phyloP scores from a whole-genome alignment of 768 basidiomycete species.

The Pisolithus orientalis region DNA sequence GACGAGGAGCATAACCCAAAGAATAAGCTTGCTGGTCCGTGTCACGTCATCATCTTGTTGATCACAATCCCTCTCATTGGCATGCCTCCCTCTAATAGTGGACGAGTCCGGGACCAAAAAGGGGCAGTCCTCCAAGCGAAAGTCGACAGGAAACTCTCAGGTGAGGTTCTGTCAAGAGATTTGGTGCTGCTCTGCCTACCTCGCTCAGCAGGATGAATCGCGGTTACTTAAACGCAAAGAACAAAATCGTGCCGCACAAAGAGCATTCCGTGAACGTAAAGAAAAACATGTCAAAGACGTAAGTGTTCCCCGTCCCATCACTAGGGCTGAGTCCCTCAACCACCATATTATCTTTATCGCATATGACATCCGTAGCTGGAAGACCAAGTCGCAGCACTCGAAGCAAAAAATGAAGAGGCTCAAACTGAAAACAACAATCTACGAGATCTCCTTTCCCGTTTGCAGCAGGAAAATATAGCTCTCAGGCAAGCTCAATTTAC shows the following conservation, averaged over 20 bases:
- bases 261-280: constrained; percentile 95
- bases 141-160: constrained; percentile 32
- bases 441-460: constrained; percentile 73
- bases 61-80: constrained; percentile 1
- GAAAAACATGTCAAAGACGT: constrained; percentile 98
- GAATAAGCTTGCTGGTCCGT: constrained; percentile 56
- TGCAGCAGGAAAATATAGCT: constrained; percentile 82
- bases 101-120: constrained; percentile 25
- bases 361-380: constrained; percentile 54
- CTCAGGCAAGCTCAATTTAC: constrained; percentile 83
- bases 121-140: constrained; percentile 28
- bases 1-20: constrained; percentile 64
- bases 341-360: neutral
- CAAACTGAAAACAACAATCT: constrained; percentile 83
- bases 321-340: neutral
- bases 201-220: constrained; percentile 51
- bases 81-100: constrained; percentile 6
- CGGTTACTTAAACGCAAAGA: constrained; percentile 87
- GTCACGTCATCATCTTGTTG: neutral
- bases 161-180: constrained; percentile 17
- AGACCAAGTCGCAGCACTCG: constrained; percentile 82
- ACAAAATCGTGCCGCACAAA: constrained; percentile 94
- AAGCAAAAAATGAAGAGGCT: constrained; percentile 70
- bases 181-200: constrained; percentile 1
- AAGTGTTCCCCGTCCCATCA: constrained; percentile 28